phyloP scores from a whole-genome alignment of 75 land plant genomes.

The Adiantum capillusveneris region DNA sequence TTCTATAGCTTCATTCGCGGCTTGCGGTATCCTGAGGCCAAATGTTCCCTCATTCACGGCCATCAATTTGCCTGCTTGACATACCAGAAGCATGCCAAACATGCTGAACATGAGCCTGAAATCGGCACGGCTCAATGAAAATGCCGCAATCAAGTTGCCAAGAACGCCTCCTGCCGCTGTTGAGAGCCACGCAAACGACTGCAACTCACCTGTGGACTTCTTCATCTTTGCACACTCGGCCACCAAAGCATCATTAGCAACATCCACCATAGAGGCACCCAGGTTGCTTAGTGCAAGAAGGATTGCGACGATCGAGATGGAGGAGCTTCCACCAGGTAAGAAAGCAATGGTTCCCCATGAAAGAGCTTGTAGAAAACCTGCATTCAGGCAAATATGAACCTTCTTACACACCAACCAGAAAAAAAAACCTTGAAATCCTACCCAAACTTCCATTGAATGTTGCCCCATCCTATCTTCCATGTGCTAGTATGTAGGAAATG shows the following conservation, averaged over 20 bases:
- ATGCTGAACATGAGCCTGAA: conserved; percentile 47
- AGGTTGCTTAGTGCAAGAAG: conserved; percentile 80
- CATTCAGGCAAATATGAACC: conserved; percentile 17
- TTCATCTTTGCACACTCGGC: conserved; percentile 57
- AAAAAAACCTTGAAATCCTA: no score
- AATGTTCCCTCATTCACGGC: conserved; percentile 44
- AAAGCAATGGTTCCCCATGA: conserved; percentile 73
- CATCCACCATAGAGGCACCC: conserved; percentile 84
- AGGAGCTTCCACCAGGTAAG: conserved; percentile 26
- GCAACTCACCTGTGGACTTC: conserved; percentile 50
- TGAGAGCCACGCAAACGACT: conserved; percentile 82
- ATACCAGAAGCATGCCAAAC: conserved; percentile 38
- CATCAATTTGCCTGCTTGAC: conserved; percentile 46
- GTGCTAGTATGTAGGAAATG: no score
- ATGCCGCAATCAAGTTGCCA: conserved; percentile 71
- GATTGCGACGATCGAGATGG: conserved; percentile 35
- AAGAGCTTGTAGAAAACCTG: conserved; percentile 66
- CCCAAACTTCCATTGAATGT: no score
- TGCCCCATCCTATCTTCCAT: no score
- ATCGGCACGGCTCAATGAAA: conserved; percentile 35
- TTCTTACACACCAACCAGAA: no score
- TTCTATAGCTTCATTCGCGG: not conserved
- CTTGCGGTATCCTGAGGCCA: conserved; percentile 19
- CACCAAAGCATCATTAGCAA: conserved; percentile 84
- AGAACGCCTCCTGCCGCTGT: conserved; percentile 56